These are phyloP conservation scores for Pleochaeta shiraiana DNA, from an alignment of 2,329 filamentous ascomycete genomes.

Conservation along the genomic window DNA sequence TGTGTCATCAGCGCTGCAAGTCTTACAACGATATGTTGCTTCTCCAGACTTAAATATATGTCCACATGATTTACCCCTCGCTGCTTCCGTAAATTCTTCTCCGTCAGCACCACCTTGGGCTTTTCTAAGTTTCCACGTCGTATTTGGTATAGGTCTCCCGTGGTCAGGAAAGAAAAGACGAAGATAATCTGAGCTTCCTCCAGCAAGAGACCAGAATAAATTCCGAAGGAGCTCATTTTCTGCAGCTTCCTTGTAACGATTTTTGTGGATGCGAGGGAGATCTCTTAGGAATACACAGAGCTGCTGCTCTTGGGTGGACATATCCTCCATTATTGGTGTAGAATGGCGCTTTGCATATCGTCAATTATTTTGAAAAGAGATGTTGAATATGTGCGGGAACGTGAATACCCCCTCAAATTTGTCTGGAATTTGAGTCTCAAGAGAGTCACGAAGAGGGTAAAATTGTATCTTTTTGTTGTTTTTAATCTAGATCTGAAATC, in stretches of 20 bases:
- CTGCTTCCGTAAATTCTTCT: conserved; percentile 82
- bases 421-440: too few species aligned
- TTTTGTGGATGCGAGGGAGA: conserved; percentile 49
- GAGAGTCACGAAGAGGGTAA: too few species aligned
- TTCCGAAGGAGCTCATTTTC: conserved; percentile 49
- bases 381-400: too few species aligned
- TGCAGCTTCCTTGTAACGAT: conserved; percentile 54
- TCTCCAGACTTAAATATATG: conserved; percentile 95
- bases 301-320: conserved; percentile 52
- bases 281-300: conserved; percentile 66
- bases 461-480: too few species aligned
- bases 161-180: conserved; percentile 65
- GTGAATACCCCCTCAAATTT: too few species aligned
- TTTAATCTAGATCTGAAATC: too few species aligned
- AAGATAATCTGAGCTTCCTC: conserved; percentile 51
- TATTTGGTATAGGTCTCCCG: conserved; percentile 29
- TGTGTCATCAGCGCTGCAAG: conserved; percentile 84
- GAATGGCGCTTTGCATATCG: conserved; percentile 9
- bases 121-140: conserved; percentile 53
- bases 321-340: conserved; percentile 25
- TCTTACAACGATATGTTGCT: conserved; percentile 84
- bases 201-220: conserved; percentile 74
- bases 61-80: conserved; percentile 80
- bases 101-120: conserved; percentile 88
- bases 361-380: too few species aligned